phyloP scores from a whole-genome alignment of 2,329 filamentous ascomycete species.

The Mycosphaerella sp. region DNA sequence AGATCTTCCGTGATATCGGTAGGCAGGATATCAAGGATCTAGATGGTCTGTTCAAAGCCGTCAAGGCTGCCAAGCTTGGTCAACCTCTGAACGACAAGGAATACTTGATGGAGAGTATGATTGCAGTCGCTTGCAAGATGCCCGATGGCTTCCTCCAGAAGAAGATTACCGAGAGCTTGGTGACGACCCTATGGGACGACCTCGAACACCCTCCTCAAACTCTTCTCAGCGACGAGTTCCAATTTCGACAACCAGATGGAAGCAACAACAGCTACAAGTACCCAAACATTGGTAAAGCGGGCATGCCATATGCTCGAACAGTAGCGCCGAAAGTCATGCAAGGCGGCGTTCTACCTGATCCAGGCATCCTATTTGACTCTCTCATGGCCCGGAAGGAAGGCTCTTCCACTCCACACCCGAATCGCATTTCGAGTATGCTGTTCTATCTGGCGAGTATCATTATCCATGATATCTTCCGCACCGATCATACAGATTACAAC shows the following conservation, averaged over 20 bases:
- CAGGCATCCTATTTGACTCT: constrained; percentile 61
- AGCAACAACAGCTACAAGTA: constrained; percentile 53
- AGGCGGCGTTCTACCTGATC: constrained; percentile 57
- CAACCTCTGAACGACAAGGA: constrained; percentile 55
- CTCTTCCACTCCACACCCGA: constrained; percentile 55
- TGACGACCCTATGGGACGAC: constrained; percentile 46
- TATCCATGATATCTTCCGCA: constrained; percentile 58
- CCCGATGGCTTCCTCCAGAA: constrained; percentile 39
- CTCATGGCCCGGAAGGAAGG: constrained; percentile 59
- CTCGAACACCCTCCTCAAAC: constrained; percentile 44
- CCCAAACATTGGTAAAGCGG: constrained; percentile 59
- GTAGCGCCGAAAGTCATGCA: constrained; percentile 54
- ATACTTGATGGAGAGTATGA: constrained; percentile 55
- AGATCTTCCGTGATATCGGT: constrained; percentile 24
- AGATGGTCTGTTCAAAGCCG: constrained; percentile 36
- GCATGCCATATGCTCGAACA: constrained; percentile 62
- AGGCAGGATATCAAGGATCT: constrained; percentile 26
- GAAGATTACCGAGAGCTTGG: constrained; percentile 40
- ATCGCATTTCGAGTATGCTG: constrained; percentile 66
- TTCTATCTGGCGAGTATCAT: constrained; percentile 69
- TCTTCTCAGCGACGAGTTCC: constrained; percentile 40
- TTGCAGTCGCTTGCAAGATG: constrained; percentile 41
- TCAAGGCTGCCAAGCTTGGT: constrained; percentile 39
- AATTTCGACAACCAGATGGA: constrained; percentile 46
- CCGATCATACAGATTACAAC: constrained; percentile 56